These are phyloP conservation scores for Nemania diffusa DNA, from an alignment of 2,329 filamentous ascomycete genomes.

Conservation along the genomic window DNA sequence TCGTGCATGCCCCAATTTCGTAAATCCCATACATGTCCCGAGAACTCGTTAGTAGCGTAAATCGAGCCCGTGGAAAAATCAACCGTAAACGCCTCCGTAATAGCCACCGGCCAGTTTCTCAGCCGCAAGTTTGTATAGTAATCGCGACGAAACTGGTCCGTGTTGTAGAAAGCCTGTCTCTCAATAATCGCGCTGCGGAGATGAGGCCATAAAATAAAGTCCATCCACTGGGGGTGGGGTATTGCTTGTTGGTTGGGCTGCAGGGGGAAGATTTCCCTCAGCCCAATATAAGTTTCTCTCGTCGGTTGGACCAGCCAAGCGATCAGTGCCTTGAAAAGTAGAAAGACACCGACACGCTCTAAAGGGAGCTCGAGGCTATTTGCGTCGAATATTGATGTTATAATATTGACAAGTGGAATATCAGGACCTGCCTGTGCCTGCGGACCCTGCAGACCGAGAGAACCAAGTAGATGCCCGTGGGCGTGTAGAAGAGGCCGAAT, in stretches of 20 bases:
- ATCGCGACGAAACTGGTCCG: constrained; percentile 51
- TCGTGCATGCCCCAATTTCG: constrained; percentile 45
- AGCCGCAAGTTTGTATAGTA: constrained; percentile 50
- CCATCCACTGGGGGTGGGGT: constrained; percentile 50
- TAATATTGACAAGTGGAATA: constrained; percentile 48
- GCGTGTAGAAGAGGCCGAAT: constrained; percentile 48
- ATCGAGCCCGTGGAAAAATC: constrained; percentile 45
- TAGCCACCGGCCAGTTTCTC: constrained; percentile 50
- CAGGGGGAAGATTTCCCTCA: constrained; percentile 43
- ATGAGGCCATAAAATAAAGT: constrained; percentile 49
- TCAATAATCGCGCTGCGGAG: constrained; percentile 52
- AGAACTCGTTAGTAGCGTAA: constrained; percentile 43
- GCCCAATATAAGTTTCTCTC: constrained; percentile 44
- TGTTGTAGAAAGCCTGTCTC: constrained; percentile 52
- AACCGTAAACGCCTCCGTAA: constrained; percentile 41
- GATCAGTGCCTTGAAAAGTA: constrained; percentile 48
- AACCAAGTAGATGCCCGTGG: constrained; percentile 23
- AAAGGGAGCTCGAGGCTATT: constrained; percentile 45
- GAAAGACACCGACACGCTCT: constrained; percentile 50
- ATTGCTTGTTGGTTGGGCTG: constrained; percentile 45
- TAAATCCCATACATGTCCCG: constrained; percentile 41
- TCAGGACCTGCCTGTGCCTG: constrained; percentile 32
- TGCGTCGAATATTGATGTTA: constrained; percentile 47
- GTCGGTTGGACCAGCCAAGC: constrained; percentile 49
- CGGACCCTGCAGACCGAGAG: constrained; percentile 40